These are phyloP conservation scores for Mesembryanthemum crystallinum DNA, from an alignment of 148 eudicot genomes.

Conservation along the genomic window DNA sequence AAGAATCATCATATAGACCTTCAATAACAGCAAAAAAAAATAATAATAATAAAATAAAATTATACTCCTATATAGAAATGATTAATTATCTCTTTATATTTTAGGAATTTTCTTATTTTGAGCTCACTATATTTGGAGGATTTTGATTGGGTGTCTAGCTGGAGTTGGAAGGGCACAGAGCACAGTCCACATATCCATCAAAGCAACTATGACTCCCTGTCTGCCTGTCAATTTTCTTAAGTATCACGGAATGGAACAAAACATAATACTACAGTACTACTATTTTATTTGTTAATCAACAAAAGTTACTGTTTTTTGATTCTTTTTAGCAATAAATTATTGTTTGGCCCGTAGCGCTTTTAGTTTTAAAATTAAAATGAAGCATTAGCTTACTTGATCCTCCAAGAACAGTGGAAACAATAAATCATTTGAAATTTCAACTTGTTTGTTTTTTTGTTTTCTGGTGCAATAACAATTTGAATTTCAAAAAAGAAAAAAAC, in stretches of 20 bases:
- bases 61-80: background rate
- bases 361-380: background rate
- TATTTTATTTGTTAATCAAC: background rate
- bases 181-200: conserved; percentile 11
- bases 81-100: background rate
- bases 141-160: background rate
- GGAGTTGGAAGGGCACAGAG: background rate
- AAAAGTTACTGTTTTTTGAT: too few relatives aligned
- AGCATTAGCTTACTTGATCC: background rate
- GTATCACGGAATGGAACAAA: background rate
- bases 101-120: background rate
- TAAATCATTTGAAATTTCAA: background rate
- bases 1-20: too few relatives aligned
- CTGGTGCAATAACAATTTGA: background rate
- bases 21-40: too few relatives aligned
- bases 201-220: background rate
- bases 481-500: background rate
- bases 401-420: conserved; percentile 6
- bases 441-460: background rate
- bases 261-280: too few relatives aligned
- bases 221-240: conserved; percentile 8
- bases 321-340: too few relatives aligned
- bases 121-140: background rate
- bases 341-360: background rate
- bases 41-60: too few relatives aligned